Percentiles rank a stretch among this genome's conserved stretches.
These are phyloP conservation scores for Ustilago curta DNA, from an alignment of 1,284 basidiomycete genomes.

Conservation along the genomic window DNA sequence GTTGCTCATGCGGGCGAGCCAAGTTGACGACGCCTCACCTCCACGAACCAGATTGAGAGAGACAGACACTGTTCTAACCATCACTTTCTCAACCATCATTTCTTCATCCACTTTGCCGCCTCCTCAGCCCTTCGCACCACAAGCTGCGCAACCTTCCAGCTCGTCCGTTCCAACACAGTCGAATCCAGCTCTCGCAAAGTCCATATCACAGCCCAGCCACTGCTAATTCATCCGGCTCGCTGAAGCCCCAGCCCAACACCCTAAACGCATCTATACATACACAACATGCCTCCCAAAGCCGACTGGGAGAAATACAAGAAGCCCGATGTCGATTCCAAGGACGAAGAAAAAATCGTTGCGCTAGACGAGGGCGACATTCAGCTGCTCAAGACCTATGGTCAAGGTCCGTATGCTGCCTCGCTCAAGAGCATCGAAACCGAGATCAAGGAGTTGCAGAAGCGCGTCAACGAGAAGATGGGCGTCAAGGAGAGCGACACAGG, in stretches of 20 bases:
- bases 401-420: constrained; percentile 92
- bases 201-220: not conserved
- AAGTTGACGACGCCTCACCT: constrained; percentile 43
- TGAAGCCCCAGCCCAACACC: constrained; percentile 4
- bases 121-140: not conserved
- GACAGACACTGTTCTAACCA: not conserved
- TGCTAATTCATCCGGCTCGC: not conserved
- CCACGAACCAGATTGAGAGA: constrained; percentile 20
- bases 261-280: constrained; percentile 20
- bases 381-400: constrained; percentile 98
- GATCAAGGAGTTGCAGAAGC: constrained; percentile 95
- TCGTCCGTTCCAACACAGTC: not conserved
- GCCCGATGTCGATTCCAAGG: constrained; percentile 62
- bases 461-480: constrained; percentile 95
- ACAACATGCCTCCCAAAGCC: constrained; percentile 65
- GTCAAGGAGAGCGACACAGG: constrained; percentile 99
- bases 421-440: constrained; percentile 91
- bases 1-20: constrained; percentile 19
- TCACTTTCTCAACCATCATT: not conserved
- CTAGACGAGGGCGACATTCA: constrained; percentile 99
- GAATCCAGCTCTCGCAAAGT: not conserved
- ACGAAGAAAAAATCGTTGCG: constrained; percentile 73
- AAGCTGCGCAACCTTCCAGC: not conserved
- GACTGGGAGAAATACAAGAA: constrained; percentile 70
- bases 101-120: not conserved